These are phyloP conservation scores for Penicillium sp. DNA, from an alignment of 2,329 filamentous ascomycete species.

Conservation along the genomic window DNA sequence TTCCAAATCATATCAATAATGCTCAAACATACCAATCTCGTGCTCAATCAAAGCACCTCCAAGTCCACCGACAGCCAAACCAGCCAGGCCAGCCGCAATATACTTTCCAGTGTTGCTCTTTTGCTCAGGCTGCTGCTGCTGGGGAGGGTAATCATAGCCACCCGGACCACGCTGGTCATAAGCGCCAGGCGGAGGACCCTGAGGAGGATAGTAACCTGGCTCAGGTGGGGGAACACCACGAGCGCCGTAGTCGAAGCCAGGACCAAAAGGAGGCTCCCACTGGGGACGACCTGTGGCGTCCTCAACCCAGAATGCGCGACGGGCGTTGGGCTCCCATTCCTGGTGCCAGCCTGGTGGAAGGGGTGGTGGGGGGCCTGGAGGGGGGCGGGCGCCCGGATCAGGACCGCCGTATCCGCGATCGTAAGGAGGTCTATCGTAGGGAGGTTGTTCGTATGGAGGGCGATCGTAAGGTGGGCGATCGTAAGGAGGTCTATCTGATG, in stretches of 20 bases:
- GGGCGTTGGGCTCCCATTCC: slow-evolving; percentile 61
- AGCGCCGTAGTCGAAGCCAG: slow-evolving; percentile 19
- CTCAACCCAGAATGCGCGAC: slow-evolving; percentile 67
- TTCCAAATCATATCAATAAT: neutral
- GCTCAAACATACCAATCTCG: slow-evolving; percentile 51
- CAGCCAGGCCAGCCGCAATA: slow-evolving; percentile 58
- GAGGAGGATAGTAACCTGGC: neutral
- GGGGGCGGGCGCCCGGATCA: slow-evolving; percentile 28
- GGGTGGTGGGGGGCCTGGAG: slow-evolving; percentile 46
- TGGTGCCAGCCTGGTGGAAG: slow-evolving; percentile 62
- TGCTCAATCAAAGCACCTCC: slow-evolving; percentile 60
- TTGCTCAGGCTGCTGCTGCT: slow-evolving; percentile 29
- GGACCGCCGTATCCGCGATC: slow-evolving; percentile 25
- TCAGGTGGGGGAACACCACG: slow-evolving; percentile 25
- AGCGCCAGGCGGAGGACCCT: slow-evolving; percentile 14
- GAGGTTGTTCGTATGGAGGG: slow-evolving; percentile 10
- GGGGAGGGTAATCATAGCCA: slow-evolving; percentile 11
- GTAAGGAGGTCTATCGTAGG: slow-evolving; percentile 35
- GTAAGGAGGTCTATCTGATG: slow-evolving; percentile 13
- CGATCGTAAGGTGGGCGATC: slow-evolving; percentile 25
- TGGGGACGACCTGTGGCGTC: slow-evolving; percentile 61
- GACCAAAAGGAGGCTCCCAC: slow-evolving; percentile 58
- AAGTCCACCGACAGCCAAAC: slow-evolving; percentile 56
- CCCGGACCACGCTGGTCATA: slow-evolving; percentile 20
- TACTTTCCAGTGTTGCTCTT: slow-evolving; percentile 51